A percentile compares a stretch with the other conserved stretches of the same genome.
These are phyloP conservation scores for Akanthomyces lecanii DNA, from an alignment of 2,329 filamentous ascomycete genomes.

Conservation along the genomic window DNA sequence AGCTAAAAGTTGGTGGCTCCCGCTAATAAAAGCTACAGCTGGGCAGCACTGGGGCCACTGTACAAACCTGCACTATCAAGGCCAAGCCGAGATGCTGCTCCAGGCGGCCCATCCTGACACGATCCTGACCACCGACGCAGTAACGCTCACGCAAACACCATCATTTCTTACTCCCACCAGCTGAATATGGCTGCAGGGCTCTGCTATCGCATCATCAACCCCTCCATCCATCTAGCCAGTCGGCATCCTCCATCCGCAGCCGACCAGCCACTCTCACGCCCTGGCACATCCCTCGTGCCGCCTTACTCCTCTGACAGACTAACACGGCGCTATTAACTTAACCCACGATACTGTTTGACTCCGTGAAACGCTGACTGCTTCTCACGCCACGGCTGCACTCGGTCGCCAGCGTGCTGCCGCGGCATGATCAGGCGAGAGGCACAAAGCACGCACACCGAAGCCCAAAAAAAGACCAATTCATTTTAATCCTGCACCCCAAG, in stretches of 20 bases:
- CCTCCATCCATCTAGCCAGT: neutral
- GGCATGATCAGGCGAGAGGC: neutral
- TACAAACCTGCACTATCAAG: too few relatives aligned
- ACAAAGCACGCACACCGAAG: neutral
- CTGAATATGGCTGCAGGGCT: neutral
- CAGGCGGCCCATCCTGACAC: too few relatives aligned
- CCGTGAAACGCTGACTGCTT: slow-evolving; percentile 14
- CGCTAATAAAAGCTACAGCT: neutral
- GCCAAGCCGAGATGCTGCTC: too few relatives aligned
- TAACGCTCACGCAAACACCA: neutral
- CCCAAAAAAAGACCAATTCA: neutral
- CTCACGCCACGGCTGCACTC: neutral
- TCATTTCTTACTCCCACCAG: neutral
- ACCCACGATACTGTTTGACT: neutral
- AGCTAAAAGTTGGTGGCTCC: neutral
- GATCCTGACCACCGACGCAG: too few relatives aligned
- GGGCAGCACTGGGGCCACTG: too few relatives aligned
- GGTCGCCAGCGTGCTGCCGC: neutral
- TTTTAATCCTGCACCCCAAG: neutral
- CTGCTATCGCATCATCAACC: neutral
- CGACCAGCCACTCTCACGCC: neutral
- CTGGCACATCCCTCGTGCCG: neutral
- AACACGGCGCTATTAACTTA: neutral
- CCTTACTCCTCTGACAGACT: neutral
- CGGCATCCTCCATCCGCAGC: neutral